Evolutionary conservation across 352 stramenopile genomes (phyloP), one percentile per base, ranked within the genome.

Genomic region (Achlya hypogyna): DNA sequence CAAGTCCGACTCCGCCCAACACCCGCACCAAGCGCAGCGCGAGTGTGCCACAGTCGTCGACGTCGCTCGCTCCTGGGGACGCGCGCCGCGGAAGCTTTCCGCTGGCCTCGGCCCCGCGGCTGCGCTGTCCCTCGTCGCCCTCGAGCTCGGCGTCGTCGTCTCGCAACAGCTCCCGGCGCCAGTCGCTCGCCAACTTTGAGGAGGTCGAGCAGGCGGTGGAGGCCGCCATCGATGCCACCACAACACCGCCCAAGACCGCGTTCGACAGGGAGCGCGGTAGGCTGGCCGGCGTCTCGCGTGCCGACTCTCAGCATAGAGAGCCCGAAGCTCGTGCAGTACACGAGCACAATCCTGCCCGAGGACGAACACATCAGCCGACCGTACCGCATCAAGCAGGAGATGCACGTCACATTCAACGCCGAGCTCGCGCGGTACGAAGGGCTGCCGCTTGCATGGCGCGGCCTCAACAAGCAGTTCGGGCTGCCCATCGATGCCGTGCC

Each of bases 361-460:
- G 18, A 53, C 69, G 20, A 58, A 63, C 1, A 70, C 62, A 69
- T 90, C 65, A 90, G 81, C 47, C 74, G 78, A 34, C 81, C 81
- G 0, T 90, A 86, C 72, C 86, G 86, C 49, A 82, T 70, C 4
- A 72, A 75, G 0, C 82, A 86, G 60, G 81, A 87, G 31, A 67
- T 90, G 0, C 84, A 94, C 62, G 82, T 93, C 1, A 88, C 76
- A 1, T 94, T 90, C 63, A 87, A 94, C 64, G 69, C 69, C 1
- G 75, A 86, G 29, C 58, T 75, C 10, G 79, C 81, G 22, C 75
- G 83, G n/a, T 92, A 87, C 54, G 85, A 92, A 72, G 86, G 86
- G 5, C 65, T 93, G 0, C 86, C 86, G 0, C 72, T 69, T 20
- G 82, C 74, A 10, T 94, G 86, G 86, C 63, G 75, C 10, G 60